Conservation (phyloP, 2,329 filamentous ascomycete species). For the Exophiala calicioides region DNA sequence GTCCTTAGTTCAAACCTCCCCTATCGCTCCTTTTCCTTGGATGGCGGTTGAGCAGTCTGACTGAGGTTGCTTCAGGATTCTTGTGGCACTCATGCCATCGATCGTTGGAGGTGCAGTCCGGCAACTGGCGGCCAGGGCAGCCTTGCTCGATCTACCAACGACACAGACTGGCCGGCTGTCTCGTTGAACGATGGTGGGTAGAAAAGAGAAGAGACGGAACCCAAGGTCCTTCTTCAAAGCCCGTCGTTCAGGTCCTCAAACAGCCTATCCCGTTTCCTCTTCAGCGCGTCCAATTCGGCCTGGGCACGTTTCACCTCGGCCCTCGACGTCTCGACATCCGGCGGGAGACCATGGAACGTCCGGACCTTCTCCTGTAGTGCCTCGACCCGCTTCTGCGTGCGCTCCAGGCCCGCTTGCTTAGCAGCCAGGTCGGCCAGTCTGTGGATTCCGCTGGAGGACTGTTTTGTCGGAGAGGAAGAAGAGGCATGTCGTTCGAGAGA, state of each 20-base stretch:
- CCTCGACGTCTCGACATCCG: slow-evolving; percentile 67
- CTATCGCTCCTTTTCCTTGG: no score
- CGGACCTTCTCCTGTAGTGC: slow-evolving; percentile 63
- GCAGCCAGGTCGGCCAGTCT: slow-evolving; percentile 5
- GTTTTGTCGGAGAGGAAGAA: neutral
- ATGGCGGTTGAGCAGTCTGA: no score
- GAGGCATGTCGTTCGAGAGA: slow-evolving; percentile 39
- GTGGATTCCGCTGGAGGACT: neutral
- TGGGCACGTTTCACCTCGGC: slow-evolving; percentile 69
- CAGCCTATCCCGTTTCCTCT: slow-evolving; percentile 65
- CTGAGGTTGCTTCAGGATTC: no score
- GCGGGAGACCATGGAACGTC: slow-evolving; percentile 71
- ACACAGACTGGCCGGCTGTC: no score
- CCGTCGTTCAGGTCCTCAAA: slow-evolving; percentile 62
- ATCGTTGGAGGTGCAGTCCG: no score
- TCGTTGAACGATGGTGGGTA: neutral
- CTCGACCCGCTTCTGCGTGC: slow-evolving; percentile 56
- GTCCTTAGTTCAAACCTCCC: no score
- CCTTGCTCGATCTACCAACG: no score
- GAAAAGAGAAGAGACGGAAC: neutral
- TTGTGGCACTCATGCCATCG: no score
- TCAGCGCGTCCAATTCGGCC: slow-evolving; percentile 62
- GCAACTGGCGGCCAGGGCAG: no score
- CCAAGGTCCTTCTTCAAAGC: neutral
- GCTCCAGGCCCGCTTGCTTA: slow-evolving; percentile 4